These are phyloP conservation scores for Flaveria bidentis DNA, from an alignment of 129 eudicot species.

Conservation along the genomic window DNA sequence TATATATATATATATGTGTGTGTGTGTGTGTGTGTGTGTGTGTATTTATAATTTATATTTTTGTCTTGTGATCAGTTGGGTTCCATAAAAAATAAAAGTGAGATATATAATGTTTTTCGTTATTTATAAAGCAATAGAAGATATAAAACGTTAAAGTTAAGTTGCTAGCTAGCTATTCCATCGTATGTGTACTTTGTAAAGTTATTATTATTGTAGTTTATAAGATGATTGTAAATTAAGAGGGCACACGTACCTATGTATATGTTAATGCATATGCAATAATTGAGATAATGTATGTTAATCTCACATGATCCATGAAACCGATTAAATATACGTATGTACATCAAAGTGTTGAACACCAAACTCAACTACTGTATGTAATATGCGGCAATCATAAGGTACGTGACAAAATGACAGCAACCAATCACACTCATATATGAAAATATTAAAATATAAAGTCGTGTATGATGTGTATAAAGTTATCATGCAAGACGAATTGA, in stretches of 20 bases:
- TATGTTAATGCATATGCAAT: neutral
- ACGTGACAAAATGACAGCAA: constrained; percentile 7
- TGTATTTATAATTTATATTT: too few relatives aligned
- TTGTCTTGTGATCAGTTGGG: too few relatives aligned
- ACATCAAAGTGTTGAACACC: neutral
- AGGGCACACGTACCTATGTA: constrained; percentile 2
- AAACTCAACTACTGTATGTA: neutral
- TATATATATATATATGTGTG: too few relatives aligned
- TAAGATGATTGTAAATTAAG: constrained; percentile 1
- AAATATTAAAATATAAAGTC: too few relatives aligned
- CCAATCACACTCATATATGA: neutral
- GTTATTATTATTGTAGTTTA: constrained; percentile 4
- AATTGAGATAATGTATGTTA: constrained; percentile 18
- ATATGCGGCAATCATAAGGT: constrained; percentile 15
- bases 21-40: too few relatives aligned
- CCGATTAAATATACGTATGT: neutral
- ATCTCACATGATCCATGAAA: constrained; percentile 20
- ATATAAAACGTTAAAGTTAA: too few relatives aligned
- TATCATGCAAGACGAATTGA: too few relatives aligned
- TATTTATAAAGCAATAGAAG: too few relatives aligned
- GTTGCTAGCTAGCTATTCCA: neutral
- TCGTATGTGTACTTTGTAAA: too few relatives aligned
- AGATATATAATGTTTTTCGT: too few relatives aligned
- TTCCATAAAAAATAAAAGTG: too few relatives aligned
- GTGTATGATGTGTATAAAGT: too few relatives aligned